A percentile compares a stretch with the other conserved stretches of the same genome.
These are phyloP conservation scores for Noccaea caerulescens DNA, from an alignment of 345 rosid species.

Conservation along the genomic window DNA sequence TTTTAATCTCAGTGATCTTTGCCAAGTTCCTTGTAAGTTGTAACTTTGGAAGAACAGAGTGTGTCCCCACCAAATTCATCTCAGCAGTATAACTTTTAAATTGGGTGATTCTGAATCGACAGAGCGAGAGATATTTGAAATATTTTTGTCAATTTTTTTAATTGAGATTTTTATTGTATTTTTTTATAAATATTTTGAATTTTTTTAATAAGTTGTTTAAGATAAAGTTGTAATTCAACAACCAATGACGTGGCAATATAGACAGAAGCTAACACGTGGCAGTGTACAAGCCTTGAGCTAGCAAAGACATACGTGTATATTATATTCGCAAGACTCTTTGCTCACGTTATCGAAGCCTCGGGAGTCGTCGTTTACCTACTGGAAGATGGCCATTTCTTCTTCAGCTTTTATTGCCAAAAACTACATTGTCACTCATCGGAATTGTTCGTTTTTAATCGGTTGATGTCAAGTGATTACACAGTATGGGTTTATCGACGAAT, in stretches of 20 bases:
- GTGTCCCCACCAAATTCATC: no score
- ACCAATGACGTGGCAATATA: not conserved
- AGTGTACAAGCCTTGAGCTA: not conserved
- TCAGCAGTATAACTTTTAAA: no score
- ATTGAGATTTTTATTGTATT: no score
- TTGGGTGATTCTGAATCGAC: no score
- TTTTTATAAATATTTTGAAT: no score
- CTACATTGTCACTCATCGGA: conserved; percentile 9
- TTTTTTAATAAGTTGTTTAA: no score
- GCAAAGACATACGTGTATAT: not conserved
- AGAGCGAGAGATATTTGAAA: no score
- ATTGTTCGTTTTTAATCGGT: not conserved
- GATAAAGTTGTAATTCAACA: no score
- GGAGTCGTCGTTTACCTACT: conserved; percentile 2
- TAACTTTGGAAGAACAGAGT: not conserved
- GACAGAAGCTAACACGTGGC: conserved; percentile 1
- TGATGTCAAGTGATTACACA: conserved; percentile 24
- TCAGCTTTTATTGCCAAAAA: not conserved
- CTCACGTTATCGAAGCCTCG: not conserved
- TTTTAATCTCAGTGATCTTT: not conserved
- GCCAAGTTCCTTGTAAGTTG: not conserved
- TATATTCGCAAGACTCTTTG: not conserved
- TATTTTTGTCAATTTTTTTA: no score
- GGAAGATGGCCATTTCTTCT: not conserved
- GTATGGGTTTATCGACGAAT: conserved; percentile 64